Evolutionary conservation across 2,329 filamentous ascomycete genomes (phyloP).

Genomic region (Camillea tinctor): DNA sequence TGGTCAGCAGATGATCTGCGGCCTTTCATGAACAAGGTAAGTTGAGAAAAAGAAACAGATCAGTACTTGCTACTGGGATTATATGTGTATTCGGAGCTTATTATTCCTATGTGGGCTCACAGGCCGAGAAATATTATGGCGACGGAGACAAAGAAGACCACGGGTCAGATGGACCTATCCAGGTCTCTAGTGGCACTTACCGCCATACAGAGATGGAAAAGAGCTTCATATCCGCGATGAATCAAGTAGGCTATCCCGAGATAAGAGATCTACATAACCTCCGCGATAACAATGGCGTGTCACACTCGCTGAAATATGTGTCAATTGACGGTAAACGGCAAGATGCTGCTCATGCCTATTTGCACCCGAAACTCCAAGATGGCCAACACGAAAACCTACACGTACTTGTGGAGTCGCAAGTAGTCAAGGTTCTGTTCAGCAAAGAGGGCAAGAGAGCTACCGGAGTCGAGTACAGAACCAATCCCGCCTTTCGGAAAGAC

Average conservation of each 20-base stretch:
- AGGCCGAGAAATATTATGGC: no score
- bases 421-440: neutral
- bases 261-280: slow-evolving; percentile 55
- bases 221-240: slow-evolving; percentile 49
- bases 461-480: neutral
- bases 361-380: neutral
- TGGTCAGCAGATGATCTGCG: neutral
- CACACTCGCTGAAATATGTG: slow-evolving; percentile 4
- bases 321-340: neutral
- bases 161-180: slow-evolving; percentile 54
- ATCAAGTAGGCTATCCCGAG: slow-evolving; percentile 48
- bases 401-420: neutral
- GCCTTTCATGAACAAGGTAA: neutral
- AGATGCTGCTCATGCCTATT: neutral
- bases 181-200: slow-evolving; percentile 52
- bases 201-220: slow-evolving; percentile 39
- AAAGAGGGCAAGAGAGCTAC: neutral
- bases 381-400: neutral
- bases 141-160: slow-evolving; percentile 33
- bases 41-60: neutral
- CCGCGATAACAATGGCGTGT: slow-evolving; percentile 33
- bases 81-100: no score
- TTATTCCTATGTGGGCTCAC: no score
- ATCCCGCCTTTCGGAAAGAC: neutral
- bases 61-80: no score